These are phyloP conservation scores for Isabelozyma gotoi DNA, from an alignment of 805 yeast species.

Conservation along the genomic window DNA sequence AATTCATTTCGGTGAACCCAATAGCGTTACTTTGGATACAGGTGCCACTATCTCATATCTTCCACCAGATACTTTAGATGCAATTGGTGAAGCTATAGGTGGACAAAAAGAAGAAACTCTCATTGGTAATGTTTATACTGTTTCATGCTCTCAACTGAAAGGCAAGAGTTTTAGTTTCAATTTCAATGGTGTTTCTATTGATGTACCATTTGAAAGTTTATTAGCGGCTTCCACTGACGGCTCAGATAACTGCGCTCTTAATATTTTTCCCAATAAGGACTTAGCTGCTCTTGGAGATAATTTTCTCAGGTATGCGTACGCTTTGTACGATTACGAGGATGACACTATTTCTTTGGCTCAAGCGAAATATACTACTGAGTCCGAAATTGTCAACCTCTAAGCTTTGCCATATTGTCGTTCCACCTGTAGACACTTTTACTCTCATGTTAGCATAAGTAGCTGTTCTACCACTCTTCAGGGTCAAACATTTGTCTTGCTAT, in stretches of 20 bases:
- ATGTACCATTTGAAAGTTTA: conserved; percentile 10
- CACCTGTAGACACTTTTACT: too few species aligned
- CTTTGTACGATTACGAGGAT: conserved; percentile 63
- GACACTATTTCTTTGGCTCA: conserved; percentile 53
- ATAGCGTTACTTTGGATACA: not conserved
- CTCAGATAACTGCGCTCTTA: not conserved
- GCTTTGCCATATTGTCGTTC: too few species aligned
- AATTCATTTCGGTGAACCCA: not conserved
- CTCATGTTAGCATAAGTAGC: too few species aligned
- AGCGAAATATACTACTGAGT: conserved; percentile 21
- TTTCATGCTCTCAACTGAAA: not conserved
- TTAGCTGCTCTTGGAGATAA: conserved; percentile 54
- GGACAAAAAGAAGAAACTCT: not conserved
- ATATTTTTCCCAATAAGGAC: not conserved
- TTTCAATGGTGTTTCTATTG: conserved; percentile 15
- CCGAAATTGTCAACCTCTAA: conserved; percentile 5
- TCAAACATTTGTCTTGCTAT: too few species aligned
- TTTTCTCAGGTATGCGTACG: conserved; percentile 61
- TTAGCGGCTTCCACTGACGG: not conserved
- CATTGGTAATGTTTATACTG: not conserved
- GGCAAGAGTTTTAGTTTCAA: conserved; percentile 5
- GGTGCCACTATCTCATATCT: conserved; percentile 5
- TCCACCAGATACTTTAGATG: not conserved
- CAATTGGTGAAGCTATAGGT: not conserved
- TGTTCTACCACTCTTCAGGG: too few species aligned